Evolutionary conservation across 495 filamentous ascomycete species (phyloP).

Genomic region (Bombardia bombarda): DNA sequence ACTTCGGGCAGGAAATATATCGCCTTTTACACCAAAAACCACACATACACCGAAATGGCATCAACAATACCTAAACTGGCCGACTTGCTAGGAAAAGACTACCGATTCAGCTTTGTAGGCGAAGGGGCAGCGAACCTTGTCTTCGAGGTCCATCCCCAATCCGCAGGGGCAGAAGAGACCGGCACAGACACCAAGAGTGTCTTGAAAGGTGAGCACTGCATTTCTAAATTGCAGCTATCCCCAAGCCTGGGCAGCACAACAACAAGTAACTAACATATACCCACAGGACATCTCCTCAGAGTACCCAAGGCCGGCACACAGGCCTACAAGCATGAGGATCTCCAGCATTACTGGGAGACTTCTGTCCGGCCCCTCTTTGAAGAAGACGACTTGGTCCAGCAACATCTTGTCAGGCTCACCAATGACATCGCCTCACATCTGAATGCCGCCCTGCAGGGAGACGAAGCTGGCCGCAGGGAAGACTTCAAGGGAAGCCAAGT

Average conservation of each 20-base stretch:
- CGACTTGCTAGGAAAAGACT: neutral
- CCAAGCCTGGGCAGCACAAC: neutral
- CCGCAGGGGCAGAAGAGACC: neutral
- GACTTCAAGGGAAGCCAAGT: conserved; percentile 51
- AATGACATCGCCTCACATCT: conserved; percentile 25
- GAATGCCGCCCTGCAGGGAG: conserved; percentile 40
- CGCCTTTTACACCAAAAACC: neutral
- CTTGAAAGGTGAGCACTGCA: conserved; percentile 1
- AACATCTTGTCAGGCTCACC: conserved; percentile 47
- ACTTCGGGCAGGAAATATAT: no score
- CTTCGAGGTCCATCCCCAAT: conserved; percentile 37
- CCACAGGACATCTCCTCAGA: conserved; percentile 45
- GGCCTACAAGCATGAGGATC: conserved; percentile 45
- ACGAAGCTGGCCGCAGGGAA: conserved; percentile 33
- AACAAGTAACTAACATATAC: neutral
- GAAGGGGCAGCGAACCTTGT: conserved; percentile 70
- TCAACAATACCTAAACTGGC: conserved; percentile 2
- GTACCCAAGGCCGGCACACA: conserved; percentile 56
- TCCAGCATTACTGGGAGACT: conserved; percentile 49
- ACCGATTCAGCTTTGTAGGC: conserved; percentile 28
- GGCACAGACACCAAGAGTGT: conserved; percentile 1
- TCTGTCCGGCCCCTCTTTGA: conserved; percentile 51
- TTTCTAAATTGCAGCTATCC: neutral
- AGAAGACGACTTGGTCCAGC: conserved; percentile 50
- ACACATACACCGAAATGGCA: neutral